Conservation (phyloP, 352 stramenopile species). For the Phytopythium aichiense region DNA sequence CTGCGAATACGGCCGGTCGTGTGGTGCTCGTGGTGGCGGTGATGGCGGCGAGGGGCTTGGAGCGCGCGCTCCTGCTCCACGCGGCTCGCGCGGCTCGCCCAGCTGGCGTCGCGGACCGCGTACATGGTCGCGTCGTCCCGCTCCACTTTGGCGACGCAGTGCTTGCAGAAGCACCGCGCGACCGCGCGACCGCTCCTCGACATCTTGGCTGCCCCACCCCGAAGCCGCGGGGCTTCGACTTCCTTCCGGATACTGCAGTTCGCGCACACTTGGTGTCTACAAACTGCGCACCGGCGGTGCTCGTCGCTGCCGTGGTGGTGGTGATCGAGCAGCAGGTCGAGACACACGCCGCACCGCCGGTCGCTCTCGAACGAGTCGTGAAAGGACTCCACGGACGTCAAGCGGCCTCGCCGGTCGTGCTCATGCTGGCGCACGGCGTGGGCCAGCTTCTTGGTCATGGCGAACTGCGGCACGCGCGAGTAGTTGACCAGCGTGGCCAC, state of each 20-base stretch:
- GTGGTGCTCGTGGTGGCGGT: background rate
- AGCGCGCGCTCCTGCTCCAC: background rate
- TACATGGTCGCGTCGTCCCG: slow-evolving; percentile 49
- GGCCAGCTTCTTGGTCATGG: slow-evolving; percentile 58
- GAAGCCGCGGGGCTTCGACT: slow-evolving; percentile 24
- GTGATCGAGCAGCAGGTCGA: slow-evolving; percentile 15
- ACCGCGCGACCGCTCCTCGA: slow-evolving; percentile 7
- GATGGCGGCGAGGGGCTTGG: background rate
- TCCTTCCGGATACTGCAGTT: slow-evolving; percentile 49
- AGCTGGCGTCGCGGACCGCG: slow-evolving; percentile 33
- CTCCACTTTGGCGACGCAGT: slow-evolving; percentile 48
- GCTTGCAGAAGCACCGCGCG: slow-evolving; percentile 54
- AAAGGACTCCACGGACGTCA: slow-evolving; percentile 26
- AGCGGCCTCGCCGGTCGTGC: slow-evolving; percentile 17
- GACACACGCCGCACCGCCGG: slow-evolving; percentile 50
- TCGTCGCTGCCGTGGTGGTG: slow-evolving; percentile 4
- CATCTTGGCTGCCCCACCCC: background rate
- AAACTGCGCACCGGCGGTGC: background rate
- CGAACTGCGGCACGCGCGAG: slow-evolving; percentile 36
- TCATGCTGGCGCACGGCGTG: slow-evolving; percentile 32
- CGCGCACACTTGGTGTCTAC: slow-evolving; percentile 25
- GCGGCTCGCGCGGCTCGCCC: background rate
- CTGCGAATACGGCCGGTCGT: background rate
- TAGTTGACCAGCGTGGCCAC: slow-evolving; percentile 40
- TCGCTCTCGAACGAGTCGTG: slow-evolving; percentile 31